A percentile compares a stretch with the other conserved stretches of the same genome.
Evolutionary conservation across 441 rosid species (phyloP).

Genomic region (Eugenia klotzschiana): DNA sequence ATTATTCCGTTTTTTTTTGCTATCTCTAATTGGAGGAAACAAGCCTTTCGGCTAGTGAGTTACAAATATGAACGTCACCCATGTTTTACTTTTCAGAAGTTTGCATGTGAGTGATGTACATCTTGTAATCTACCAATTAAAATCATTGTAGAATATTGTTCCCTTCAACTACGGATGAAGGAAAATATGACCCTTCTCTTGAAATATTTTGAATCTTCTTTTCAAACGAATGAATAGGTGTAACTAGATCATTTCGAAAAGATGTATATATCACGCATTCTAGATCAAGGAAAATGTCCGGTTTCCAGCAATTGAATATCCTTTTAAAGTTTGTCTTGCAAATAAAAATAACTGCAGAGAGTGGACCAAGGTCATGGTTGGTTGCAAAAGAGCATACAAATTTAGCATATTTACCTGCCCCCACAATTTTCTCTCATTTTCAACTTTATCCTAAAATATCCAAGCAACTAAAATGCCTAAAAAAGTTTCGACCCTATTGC

Average conservation of each 20-base stretch:
- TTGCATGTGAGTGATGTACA: neutral
- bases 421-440: neutral
- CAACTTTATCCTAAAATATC: neutral
- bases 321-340: neutral
- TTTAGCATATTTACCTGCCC: neutral
- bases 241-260: neutral
- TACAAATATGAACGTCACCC: neutral
- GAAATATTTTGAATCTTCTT: neutral
- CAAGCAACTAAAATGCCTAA: too few relatives aligned
- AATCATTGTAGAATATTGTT: neutral
- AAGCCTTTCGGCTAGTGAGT: accelerated
- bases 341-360: neutral
- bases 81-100: neutral
- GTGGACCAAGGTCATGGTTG: neutral
- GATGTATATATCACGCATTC: neutral
- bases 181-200: neutral
- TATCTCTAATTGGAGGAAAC: neutral
- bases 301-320: neutral
- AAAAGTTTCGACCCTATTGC: neutral
- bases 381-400: neutral
- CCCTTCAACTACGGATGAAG: neutral
- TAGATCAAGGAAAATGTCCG: neutral
- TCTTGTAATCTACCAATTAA: neutral
- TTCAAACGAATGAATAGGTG: neutral
- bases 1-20: neutral